Conservation (phyloP, 176 grass and related monocot genomes). For the Cenchrus americanus region DNA sequence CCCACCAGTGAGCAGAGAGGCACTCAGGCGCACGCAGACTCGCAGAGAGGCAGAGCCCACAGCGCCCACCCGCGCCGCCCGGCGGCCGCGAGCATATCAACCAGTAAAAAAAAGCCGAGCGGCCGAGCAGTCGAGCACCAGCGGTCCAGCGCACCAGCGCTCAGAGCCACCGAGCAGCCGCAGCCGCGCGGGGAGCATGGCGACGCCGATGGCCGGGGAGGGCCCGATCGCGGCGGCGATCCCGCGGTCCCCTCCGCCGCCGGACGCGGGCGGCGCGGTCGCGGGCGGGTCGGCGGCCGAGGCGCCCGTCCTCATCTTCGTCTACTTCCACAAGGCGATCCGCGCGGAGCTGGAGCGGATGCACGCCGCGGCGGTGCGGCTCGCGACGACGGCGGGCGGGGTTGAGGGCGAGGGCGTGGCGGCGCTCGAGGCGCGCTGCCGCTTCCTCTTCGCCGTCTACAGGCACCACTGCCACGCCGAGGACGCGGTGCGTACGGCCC, state of each 20-base stretch:
- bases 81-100: constrained; percentile 6
- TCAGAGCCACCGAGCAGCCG: not conserved
- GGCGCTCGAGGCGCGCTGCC: constrained; percentile 46
- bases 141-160: too few relatives aligned
- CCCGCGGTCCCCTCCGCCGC: constrained; percentile 37
- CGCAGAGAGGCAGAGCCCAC: not conserved
- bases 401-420: constrained; percentile 30
- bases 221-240: constrained; percentile 32
- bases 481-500: constrained; percentile 69
- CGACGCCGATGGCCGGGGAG: constrained; percentile 38
- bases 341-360: constrained; percentile 72
- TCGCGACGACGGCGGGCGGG: constrained; percentile 54
- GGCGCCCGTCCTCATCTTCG: constrained; percentile 72
- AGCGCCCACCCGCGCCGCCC: not conserved
- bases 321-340: constrained; percentile 97
- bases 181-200: constrained; percentile 19
- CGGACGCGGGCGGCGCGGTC: not conserved
- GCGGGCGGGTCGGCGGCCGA: constrained; percentile 44
- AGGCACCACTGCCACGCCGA: constrained; percentile 87
- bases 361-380: constrained; percentile 60
- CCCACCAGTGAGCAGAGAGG: not conserved
- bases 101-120: not conserved
- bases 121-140: too few relatives aligned
- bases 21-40: not conserved
- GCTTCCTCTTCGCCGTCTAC: constrained; percentile 76